Evolutionary conservation across 2,329 filamentous ascomycete genomes (phyloP).

Genomic region (Paraconiothyrium sp.): DNA sequence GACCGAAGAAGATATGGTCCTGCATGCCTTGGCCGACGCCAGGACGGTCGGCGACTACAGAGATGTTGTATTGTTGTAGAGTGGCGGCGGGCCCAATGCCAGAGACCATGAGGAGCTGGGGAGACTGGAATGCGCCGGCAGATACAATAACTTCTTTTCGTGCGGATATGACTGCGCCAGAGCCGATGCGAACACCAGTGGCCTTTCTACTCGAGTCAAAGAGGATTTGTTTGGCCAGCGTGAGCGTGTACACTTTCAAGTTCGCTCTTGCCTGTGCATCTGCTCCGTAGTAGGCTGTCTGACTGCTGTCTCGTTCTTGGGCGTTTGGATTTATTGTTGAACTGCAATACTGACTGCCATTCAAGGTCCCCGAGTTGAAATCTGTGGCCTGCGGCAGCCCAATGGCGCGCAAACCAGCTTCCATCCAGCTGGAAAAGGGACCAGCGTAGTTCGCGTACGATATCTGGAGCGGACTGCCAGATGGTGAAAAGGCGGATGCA

Average conservation of each 20-base stretch:
- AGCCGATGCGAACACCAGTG: background rate
- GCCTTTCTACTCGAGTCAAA: conserved; percentile 5
- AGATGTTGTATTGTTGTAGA: conserved; percentile 35
- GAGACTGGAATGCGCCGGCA: conserved; percentile 40
- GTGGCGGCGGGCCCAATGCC: conserved; percentile 46
- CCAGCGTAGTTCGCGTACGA: conserved; percentile 2
- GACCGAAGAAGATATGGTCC: conserved; percentile 11
- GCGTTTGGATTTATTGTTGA: background rate
- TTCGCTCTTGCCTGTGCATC: background rate
- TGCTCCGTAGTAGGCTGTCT: background rate
- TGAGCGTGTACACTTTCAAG: conserved; percentile 3
- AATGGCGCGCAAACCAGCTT: background rate
- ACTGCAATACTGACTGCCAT: background rate
- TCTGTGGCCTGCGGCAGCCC: background rate
- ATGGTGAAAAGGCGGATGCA: background rate
- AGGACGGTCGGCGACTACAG: conserved; percentile 26
- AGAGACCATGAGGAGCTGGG: conserved; percentile 52
- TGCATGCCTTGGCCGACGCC: conserved; percentile 36
- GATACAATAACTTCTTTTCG: conserved; percentile 40
- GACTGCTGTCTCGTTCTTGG: background rate
- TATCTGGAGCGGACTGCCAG: background rate
- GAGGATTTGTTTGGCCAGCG: conserved; percentile 5
- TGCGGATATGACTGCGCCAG: conserved; percentile 18
- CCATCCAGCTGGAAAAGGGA: conserved; percentile 2
- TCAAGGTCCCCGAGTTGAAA: background rate